phyloP scores from a whole-genome alignment of 805 yeast genomes.

The Sungouiozyma ichnusensis region DNA sequence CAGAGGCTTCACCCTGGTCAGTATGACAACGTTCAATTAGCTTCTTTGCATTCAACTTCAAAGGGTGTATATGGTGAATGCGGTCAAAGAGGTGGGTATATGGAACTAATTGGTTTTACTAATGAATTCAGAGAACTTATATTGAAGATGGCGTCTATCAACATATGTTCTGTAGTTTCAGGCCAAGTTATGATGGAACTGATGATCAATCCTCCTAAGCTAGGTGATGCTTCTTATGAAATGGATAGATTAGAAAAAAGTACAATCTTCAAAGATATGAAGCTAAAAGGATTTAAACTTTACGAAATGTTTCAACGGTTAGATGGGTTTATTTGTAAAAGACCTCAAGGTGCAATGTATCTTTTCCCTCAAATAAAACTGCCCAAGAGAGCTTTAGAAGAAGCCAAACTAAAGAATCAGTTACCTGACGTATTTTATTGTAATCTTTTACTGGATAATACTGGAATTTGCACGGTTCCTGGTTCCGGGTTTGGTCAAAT shows the following conservation, averaged over 20 bases:
- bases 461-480: slow-evolving; percentile 96
- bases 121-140: slow-evolving; percentile 57
- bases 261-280: slow-evolving; percentile 51
- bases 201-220: slow-evolving; percentile 85
- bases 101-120: slow-evolving; percentile 81
- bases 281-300: slow-evolving; percentile 52
- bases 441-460: slow-evolving; percentile 62
- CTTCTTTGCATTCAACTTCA: slow-evolving; percentile 92
- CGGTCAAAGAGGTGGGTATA: slow-evolving; percentile 98
- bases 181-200: slow-evolving; percentile 90
- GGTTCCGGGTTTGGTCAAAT: slow-evolving; percentile 95
- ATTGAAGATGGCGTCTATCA: slow-evolving; percentile 80
- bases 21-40: slow-evolving; percentile 71
- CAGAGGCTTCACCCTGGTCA: slow-evolving; percentile 41
- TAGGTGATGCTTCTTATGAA: slow-evolving; percentile 67
- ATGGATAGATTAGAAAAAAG: slow-evolving; percentile 53
- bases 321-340: slow-evolving; percentile 77
- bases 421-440: slow-evolving; percentile 85
- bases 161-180: slow-evolving; percentile 85
- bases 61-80: slow-evolving; percentile 97
- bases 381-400: slow-evolving; percentile 50
- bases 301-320: slow-evolving; percentile 60
- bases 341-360: slow-evolving; percentile 97
- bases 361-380: slow-evolving; percentile 72
- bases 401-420: slow-evolving; percentile 45